A percentile compares a stretch with the other conserved stretches of the same genome.
phyloP scores from a whole-genome alignment of 768 basidiomycete genomes.

The Trametes sanguinea region DNA sequence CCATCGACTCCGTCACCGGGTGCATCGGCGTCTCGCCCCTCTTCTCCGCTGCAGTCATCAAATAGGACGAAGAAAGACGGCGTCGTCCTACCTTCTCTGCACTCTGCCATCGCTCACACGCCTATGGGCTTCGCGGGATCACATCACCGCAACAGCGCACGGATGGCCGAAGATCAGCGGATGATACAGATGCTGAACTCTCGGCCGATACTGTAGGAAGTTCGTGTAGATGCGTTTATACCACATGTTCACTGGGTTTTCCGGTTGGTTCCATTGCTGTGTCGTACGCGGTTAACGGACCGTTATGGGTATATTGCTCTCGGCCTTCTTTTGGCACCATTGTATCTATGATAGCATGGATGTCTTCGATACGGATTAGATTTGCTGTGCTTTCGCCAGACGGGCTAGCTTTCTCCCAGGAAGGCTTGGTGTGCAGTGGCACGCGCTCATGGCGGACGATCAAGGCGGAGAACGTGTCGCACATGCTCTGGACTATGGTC shows the following conservation, averaged over 20 bases:
- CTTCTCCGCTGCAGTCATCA: slow-evolving; percentile 21
- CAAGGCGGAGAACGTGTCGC: slow-evolving; percentile 11
- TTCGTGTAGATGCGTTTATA: slow-evolving; percentile 5
- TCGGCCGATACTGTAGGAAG: slow-evolving; percentile 34
- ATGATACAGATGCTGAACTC: slow-evolving; percentile 62
- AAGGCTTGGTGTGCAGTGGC: neutral
- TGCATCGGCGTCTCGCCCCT: slow-evolving; percentile 23
- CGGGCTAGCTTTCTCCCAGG: neutral
- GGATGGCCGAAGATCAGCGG: slow-evolving; percentile 59
- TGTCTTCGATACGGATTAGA: slow-evolving; percentile 12
- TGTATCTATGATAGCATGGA: slow-evolving; percentile 6
- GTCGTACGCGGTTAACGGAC: neutral
- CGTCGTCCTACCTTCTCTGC: slow-evolving; percentile 44
- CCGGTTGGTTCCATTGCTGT: neutral
- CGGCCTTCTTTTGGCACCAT: neutral
- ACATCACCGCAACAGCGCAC: slow-evolving; percentile 34
- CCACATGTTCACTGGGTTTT: neutral
- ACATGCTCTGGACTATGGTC: slow-evolving; percentile 9
- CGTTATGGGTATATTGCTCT: slow-evolving; percentile 13
- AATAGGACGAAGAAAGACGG: slow-evolving; percentile 25
- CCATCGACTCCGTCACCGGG: slow-evolving; percentile 30
- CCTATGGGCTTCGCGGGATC: slow-evolving; percentile 29
- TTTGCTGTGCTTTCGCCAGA: neutral
- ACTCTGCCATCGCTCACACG: slow-evolving; percentile 38
- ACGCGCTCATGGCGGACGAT: neutral